These are phyloP conservation scores for Rhodotorula sp. DNA, from an alignment of 1,284 basidiomycete species.

Conservation along the genomic window DNA sequence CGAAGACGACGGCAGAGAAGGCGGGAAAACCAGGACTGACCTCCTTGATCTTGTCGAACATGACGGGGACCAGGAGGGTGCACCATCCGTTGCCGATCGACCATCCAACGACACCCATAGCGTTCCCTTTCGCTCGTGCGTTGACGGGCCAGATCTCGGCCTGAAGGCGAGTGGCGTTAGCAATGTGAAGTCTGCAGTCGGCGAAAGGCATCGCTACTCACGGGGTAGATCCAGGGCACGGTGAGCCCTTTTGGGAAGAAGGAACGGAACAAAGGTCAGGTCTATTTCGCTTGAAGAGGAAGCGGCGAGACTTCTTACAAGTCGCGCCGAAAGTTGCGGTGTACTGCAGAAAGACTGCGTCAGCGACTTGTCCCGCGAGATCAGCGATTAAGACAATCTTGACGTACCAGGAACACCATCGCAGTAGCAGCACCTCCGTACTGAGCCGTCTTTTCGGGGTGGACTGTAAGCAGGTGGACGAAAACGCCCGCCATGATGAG, in stretches of 20 bases:
- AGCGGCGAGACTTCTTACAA: not conserved
- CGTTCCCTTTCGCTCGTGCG: constrained; percentile 1
- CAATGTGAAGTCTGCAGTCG: not conserved
- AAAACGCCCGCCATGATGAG: constrained; percentile 12
- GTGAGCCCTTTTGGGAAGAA: not conserved
- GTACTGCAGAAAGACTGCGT: not conserved
- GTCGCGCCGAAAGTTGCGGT: constrained; percentile 8
- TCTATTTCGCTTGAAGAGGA: not conserved
- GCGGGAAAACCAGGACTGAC: not conserved
- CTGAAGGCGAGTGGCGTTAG: not conserved
- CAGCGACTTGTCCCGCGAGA: not conserved
- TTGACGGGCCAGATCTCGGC: constrained; percentile 11
- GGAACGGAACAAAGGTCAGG: not conserved
- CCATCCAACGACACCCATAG: constrained; percentile 9
- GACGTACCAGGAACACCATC: constrained; percentile 8
- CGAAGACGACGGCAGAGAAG: not conserved
- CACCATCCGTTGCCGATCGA: constrained; percentile 13
- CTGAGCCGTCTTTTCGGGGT: constrained; percentile 10
- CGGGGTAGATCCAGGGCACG: constrained; percentile 4
- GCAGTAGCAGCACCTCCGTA: constrained; percentile 2
- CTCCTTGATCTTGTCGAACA: constrained; percentile 12
- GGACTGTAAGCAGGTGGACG: constrained; percentile 4
- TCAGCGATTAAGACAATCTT: no score
- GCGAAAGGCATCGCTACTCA: not conserved
- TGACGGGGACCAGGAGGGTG: constrained; percentile 6